These are phyloP conservation scores for Trichophyton simii DNA, from an alignment of 2,329 filamentous ascomycete species.

Conservation along the genomic window DNA sequence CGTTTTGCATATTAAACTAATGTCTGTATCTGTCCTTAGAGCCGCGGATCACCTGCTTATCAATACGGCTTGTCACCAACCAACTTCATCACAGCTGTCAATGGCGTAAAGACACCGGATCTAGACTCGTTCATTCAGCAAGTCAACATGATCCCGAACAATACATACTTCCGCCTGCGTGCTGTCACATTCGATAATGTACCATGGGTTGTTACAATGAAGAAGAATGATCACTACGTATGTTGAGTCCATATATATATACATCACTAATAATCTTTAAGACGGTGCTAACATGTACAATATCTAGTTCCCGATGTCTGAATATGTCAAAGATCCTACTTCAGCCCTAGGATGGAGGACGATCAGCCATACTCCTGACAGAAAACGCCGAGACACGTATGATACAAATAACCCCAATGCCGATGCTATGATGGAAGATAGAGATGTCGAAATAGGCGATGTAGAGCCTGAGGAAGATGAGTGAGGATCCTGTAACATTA, in stretches of 20 bases:
- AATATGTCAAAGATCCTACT: conserved; percentile 47
- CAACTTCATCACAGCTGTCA: conserved; percentile 95
- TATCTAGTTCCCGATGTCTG: conserved; percentile 49
- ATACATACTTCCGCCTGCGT: conserved; percentile 93
- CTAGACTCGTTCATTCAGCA: conserved; percentile 67
- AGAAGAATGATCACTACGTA: conserved; percentile 96
- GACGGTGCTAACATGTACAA: background rate
- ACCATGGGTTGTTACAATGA: conserved; percentile 99
- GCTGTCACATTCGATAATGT: conserved; percentile 98
- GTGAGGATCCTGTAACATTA: background rate
- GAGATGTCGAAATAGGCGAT: conserved; percentile 25
- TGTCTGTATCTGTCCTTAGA: conserved; percentile 25
- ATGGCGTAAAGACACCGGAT: conserved; percentile 72
- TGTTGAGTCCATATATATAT: conserved; percentile 14
- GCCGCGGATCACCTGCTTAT: conserved; percentile 69
- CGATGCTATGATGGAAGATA: conserved; percentile 36
- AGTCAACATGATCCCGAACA: conserved; percentile 81
- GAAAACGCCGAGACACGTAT: conserved; percentile 21
- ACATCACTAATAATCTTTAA: no score
- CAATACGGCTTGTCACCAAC: conserved; percentile 89
- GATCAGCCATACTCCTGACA: conserved; percentile 41
- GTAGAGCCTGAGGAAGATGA: conserved; percentile 24
- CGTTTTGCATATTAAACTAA: conserved; percentile 1
- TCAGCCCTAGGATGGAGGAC: conserved; percentile 46
- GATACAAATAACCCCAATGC: conserved; percentile 34